These are phyloP conservation scores for Cyclotella atomus DNA, from an alignment of 108 stramenopile genomes.

Conservation along the genomic window DNA sequence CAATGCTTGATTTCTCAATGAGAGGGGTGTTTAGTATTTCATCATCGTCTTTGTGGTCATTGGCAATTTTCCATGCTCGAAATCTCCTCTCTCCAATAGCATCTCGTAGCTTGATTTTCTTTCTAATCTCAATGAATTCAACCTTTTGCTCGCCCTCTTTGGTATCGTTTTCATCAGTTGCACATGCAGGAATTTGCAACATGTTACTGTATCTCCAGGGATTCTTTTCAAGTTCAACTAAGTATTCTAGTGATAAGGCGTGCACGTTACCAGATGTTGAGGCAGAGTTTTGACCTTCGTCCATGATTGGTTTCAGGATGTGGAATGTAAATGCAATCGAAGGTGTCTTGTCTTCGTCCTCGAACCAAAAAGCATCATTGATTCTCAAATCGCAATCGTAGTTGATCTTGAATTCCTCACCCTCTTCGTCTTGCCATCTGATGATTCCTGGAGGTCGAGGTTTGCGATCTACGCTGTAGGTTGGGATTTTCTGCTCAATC, in stretches of 20 bases:
- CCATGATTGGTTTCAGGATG: constrained; percentile 50
- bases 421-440: constrained; percentile 53
- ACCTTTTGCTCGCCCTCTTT: neutral
- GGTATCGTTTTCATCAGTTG: neutral
- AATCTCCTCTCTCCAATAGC: constrained; percentile 82
- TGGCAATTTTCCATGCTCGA: constrained; percentile 71
- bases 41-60: constrained; percentile 56
- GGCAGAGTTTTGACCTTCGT: constrained; percentile 12
- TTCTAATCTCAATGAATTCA: constrained; percentile 11
- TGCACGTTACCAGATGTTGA: constrained; percentile 39
- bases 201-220: constrained; percentile 76
- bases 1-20: constrained; percentile 37
- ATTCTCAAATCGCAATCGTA: constrained; percentile 32
- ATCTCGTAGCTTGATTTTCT: constrained; percentile 67
- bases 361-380: constrained; percentile 32
- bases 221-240: constrained; percentile 73
- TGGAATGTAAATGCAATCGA: constrained; percentile 51
- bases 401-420: constrained; percentile 46
- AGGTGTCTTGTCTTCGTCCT: constrained; percentile 38
- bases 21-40: constrained; percentile 44
- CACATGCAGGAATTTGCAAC: constrained; percentile 48
- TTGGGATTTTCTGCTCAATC: constrained; percentile 82
- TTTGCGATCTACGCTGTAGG: constrained; percentile 64
- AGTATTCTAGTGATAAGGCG: constrained; percentile 60
- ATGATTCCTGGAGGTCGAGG: constrained; percentile 20